Base-by-base conservation (phyloP, 805 yeast species). In the Candida ficus region DNA sequence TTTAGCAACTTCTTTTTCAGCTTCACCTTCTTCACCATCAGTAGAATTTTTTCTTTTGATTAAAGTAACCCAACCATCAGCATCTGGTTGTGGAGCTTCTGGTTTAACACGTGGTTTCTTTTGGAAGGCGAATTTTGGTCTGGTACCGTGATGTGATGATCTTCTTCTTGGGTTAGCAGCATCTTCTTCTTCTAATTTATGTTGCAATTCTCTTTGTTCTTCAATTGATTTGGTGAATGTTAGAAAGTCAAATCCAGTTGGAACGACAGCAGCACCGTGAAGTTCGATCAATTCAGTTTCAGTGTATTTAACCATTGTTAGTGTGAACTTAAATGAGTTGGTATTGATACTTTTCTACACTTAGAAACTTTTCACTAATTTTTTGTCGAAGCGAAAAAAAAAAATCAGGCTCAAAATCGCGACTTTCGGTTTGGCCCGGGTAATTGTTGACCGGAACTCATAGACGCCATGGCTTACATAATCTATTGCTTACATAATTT, bases 31-130 rank as follows among this genome's bases (percentile, higher is more conserved):
- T 14, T 70, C 77, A 42, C 65, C 63, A 50, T 77, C 78, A 43
- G 75, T 70, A 12, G 73, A 65, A 37, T 54, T 61, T 46, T 61
- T 60, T 23, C 51, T 49, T 43, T 68, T 68, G 52, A 66, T 71
- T 47, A 74, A 63, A 18, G 91, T 81, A 43, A 83, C 83, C 91
- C 93, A 85, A 34, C 95, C 95, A 47, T 85, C 91, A 43, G 80
- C 83, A 57, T 84, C 95, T 27, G 81, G 74, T 44, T 67, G 71
- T 43, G 67, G 67, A 35, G 69, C 66, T 20, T 47, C 49, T 14
- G 42, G 44, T 33, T 50, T 52, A 31, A 38, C 48, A 41, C 51
- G 50, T 39, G 54, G 51, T 43, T 49, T 52, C 40, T 67, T 68
- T 63, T 74, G 73, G 57, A 75, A 79, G 57, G 80, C 73, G 55